A percentile compares a stretch with the other conserved stretches of the same genome.
Conservation (phyloP, 805 yeast genomes). For the Allodekkera sacchari region DNA sequence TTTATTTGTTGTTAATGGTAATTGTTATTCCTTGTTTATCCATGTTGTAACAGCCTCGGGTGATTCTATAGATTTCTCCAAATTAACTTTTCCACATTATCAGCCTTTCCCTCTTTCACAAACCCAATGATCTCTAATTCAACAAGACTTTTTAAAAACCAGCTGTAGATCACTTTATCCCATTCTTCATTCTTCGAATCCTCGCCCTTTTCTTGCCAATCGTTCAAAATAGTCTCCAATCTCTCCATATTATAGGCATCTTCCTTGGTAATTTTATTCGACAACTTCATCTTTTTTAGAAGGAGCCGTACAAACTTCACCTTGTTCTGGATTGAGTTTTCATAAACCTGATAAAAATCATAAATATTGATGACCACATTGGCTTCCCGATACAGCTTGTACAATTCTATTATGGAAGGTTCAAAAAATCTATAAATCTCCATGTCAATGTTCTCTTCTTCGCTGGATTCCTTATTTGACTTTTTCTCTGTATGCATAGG, state of each 20-base stretch:
- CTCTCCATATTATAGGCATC: not conserved
- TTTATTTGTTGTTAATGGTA: not conserved
- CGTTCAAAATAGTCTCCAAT: constrained; percentile 2
- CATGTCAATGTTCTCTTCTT: constrained; percentile 9
- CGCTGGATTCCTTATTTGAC: constrained; percentile 4
- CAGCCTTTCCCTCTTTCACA: constrained; percentile 52
- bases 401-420: constrained; percentile 49
- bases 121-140: constrained; percentile 68
- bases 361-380: constrained; percentile 39
- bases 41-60: not conserved
- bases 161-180: constrained; percentile 55
- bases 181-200: constrained; percentile 37
- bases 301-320: constrained; percentile 12
- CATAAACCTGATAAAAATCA: constrained; percentile 28
- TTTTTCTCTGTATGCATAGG: constrained; percentile 16
- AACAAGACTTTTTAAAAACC: constrained; percentile 68
- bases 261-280: constrained; percentile 1
- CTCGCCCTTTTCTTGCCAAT: constrained; percentile 19
- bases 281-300: constrained; percentile 3
- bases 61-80: constrained; percentile 56
- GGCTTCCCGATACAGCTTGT: constrained; percentile 71
- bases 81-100: constrained; percentile 56
- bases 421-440: constrained; percentile 30
- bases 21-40: not conserved
- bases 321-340: constrained; percentile 22